Base-by-base conservation (phyloP, 345 rosid species). In the Rhizophora mangle region DNA sequence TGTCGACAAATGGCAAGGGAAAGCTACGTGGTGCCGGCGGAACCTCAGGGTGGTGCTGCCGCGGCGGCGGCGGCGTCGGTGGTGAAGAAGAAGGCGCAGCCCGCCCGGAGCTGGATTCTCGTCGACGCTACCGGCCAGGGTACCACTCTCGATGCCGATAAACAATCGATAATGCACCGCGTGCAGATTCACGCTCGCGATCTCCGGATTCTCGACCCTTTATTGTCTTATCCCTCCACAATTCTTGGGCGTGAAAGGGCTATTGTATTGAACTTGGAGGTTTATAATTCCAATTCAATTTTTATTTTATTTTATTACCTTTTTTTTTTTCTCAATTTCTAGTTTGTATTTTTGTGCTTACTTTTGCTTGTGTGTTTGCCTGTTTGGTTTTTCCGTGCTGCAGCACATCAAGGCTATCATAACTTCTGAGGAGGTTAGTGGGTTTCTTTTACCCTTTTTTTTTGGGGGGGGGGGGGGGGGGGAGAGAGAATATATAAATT, bases 151-250 rank as follows among this genome's bases (percentile, higher is more conserved):
- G 96, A 90, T 68, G 83, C 79, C 21, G 99, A 95, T 74, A 95
- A 92, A 70, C 87, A 90, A 61, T 85, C 85, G 5, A 92, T 95
- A 83, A 92, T 95, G 99, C 92, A 90, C 79, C 92, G 92, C 56
- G 97, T 85, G 54, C 91, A 90, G 82, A 92, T 95, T 81, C 99
- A 92, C 82, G 99, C 99, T 3, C 99, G 98, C 32, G 99, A 95
- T 79, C 96, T 95, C 37, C 86, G 98, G 61, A 90, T 92, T 75
- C 89, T 95, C 62, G 99, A 95, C 73, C 99, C 99, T 1, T 81
- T 90, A 72, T 75, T 92, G 18, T 95, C 98, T 18, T 92, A 92
- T 53, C 99, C 99, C 58, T 92, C 99, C 24, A 82, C 99, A 59
- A 92, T 95, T 75, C 96, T 95, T n/a, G 99, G 97, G 47, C 85